Conservation (phyloP, 805 yeast genomes). For the Metschnikowia santaceciliae region DNA sequence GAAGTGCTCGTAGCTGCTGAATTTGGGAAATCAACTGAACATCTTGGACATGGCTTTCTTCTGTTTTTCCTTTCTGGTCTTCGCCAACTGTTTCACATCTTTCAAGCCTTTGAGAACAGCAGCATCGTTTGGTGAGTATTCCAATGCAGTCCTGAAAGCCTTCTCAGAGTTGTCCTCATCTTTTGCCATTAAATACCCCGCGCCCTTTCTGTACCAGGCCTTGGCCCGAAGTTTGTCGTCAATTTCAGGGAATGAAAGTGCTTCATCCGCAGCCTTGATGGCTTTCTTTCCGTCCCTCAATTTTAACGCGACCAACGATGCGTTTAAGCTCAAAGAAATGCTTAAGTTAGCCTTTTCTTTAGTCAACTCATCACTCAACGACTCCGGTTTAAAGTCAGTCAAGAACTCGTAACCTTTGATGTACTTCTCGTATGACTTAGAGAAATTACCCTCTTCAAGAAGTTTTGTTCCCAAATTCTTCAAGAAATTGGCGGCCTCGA, state of each 20-base stretch:
- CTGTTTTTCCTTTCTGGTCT: slow-evolving; percentile 59
- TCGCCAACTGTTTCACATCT: slow-evolving; percentile 52
- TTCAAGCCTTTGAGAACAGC: slow-evolving; percentile 63
- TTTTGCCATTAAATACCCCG: slow-evolving; percentile 59
- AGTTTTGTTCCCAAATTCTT: slow-evolving; percentile 76
- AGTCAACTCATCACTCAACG: slow-evolving; percentile 52
- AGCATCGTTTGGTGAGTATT: slow-evolving; percentile 63
- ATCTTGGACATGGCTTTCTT: slow-evolving; percentile 73
- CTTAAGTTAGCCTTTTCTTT: slow-evolving; percentile 50
- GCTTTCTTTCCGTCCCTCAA: slow-evolving; percentile 51
- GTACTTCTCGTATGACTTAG: slow-evolving; percentile 63
- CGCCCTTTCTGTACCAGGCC: slow-evolving; percentile 83
- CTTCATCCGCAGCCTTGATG: slow-evolving; percentile 59
- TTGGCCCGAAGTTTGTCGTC: slow-evolving; percentile 73
- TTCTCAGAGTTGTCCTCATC: slow-evolving; percentile 67
- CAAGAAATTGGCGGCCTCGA: slow-evolving; percentile 58
- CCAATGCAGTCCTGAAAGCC: slow-evolving; percentile 63
- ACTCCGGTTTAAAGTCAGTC: slow-evolving; percentile 71
- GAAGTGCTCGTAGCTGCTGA: not conserved
- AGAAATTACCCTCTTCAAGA: slow-evolving; percentile 61
- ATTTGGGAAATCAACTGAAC: slow-evolving; percentile 29
- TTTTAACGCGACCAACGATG: slow-evolving; percentile 71
- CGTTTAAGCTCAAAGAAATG: slow-evolving; percentile 63
- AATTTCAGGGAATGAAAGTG: slow-evolving; percentile 54
- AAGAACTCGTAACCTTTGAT: slow-evolving; percentile 66